Conservation (phyloP, 2,329 filamentous ascomycete genomes). For the Monosporascus sp. region DNA sequence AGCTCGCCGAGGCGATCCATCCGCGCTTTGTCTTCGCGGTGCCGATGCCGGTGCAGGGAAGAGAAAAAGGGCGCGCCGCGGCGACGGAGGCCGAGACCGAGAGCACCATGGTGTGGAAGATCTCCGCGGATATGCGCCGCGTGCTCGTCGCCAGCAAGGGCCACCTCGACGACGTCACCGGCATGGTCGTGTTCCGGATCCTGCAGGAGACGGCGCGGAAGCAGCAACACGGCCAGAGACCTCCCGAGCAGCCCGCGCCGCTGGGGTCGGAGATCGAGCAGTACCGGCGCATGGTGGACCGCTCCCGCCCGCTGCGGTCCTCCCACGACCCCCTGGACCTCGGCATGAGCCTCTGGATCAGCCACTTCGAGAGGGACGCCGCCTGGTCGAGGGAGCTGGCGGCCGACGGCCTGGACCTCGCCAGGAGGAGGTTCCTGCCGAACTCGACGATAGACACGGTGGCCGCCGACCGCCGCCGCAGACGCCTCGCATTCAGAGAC, state of each 20-base stretch:
- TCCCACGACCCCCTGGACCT: slow-evolving; percentile 50
- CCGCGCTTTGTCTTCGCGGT: slow-evolving; percentile 40
- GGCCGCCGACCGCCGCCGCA: slow-evolving; percentile 15
- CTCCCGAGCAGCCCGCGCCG: background rate
- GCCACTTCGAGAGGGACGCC: slow-evolving; percentile 44
- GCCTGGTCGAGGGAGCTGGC: slow-evolving; percentile 40
- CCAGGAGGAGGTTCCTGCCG: slow-evolving; percentile 16
- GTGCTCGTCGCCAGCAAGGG: slow-evolving; percentile 47
- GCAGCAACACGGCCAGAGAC: slow-evolving; percentile 20
- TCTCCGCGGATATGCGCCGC: slow-evolving; percentile 41
- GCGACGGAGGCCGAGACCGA: background rate
- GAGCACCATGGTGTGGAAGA: slow-evolving; percentile 49
- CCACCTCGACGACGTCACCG: slow-evolving; percentile 51
- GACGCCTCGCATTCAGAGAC: slow-evolving; percentile 46
- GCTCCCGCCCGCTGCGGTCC: slow-evolving; percentile 33
- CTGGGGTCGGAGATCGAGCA: slow-evolving; percentile 46
- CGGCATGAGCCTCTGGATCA: slow-evolving; percentile 55
- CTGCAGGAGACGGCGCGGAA: slow-evolving; percentile 36
- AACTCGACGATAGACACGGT: slow-evolving; percentile 18
- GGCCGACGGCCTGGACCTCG: slow-evolving; percentile 21
- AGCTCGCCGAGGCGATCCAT: slow-evolving; percentile 48
- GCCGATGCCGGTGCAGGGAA: slow-evolving; percentile 3
- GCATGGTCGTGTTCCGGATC: slow-evolving; percentile 45
- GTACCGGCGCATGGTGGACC: slow-evolving; percentile 43
- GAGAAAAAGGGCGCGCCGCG: background rate